A percentile compares a stretch with the other conserved stretches of the same genome.
Evolutionary conservation across 2,329 filamentous ascomycete species (phyloP).

Genomic region (Colletotrichum salicis): DNA sequence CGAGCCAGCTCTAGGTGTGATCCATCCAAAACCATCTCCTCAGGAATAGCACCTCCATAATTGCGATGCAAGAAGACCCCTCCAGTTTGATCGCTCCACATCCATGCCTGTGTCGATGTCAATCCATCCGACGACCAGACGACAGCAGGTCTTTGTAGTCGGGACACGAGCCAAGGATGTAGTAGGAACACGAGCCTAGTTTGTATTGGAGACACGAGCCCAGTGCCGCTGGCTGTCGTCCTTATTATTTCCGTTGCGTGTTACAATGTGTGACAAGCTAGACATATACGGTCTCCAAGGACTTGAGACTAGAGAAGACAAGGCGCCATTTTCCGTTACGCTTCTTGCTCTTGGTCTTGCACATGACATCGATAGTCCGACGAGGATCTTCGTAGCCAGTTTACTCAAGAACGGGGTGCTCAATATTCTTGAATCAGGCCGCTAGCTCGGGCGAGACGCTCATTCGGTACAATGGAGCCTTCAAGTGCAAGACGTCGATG

Average conservation of each 20-base stretch:
- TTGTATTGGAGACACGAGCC: background rate
- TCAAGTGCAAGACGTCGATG: background rate
- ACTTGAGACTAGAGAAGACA: background rate
- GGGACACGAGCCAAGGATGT: too few relatives aligned
- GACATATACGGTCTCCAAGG: background rate
- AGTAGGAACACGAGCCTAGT: too few relatives aligned
- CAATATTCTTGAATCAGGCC: background rate
- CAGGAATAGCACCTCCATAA: too few relatives aligned
- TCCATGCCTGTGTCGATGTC: too few relatives aligned
- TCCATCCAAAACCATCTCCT: too few relatives aligned
- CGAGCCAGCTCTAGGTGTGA: background rate
- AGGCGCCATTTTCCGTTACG: background rate
- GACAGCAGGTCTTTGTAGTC: too few relatives aligned
- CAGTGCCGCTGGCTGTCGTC: background rate
- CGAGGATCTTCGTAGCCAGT: background rate
- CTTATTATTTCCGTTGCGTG: background rate
- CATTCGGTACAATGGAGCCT: background rate
- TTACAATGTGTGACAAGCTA: background rate
- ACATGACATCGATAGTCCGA: background rate
- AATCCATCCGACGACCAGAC: too few relatives aligned
- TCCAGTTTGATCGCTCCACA: too few relatives aligned
- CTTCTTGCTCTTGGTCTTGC: background rate
- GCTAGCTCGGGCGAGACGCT: background rate
- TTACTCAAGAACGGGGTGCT: background rate
- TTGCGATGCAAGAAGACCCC: too few relatives aligned